Evolutionary conservation across 768 basidiomycete species (phyloP), one percentile per base, ranked within the genome.

Genomic region (Hypsizygus marmoreus): DNA sequence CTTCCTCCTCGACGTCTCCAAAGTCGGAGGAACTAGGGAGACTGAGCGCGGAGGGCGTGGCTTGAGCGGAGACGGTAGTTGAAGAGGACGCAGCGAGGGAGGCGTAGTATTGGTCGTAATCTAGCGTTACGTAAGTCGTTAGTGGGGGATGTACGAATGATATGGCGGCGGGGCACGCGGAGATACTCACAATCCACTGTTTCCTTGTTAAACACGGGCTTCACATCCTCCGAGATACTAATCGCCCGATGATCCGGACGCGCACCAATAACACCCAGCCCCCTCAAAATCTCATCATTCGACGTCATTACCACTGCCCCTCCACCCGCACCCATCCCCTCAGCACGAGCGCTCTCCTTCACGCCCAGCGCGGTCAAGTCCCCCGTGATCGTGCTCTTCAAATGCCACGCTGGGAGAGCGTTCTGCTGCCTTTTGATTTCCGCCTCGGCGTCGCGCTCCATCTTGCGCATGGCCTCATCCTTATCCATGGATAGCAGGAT

Each of bases 371-470:
- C 87, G 1, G 95, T 97, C 49, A 93, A 71, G 54, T 95, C 88
- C 7, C 94, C 93, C 3, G 92, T 86, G 50, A 99, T 92, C 2
- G 97, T 99, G 61, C 92, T 95, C 67, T 91, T 89, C 55, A 94
- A 77, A 71, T 97, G 91, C 97, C 97, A 99, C 10, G 88, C 75
- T 1, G 97, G 97, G 34, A 99, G 72, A 0, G 84, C 81, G 61
- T 98, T 97, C 70, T 98, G 94, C 61, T 86, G 81, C 47, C 91
- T 70, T 67, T 94, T 94, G 43, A 85, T 80, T 46, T 88, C 88
- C 1, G 88, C 88, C 64, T 94, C 83, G 16, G 80, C 82, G 55
- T 90, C 89, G 43, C 88, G 75, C 62, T 91, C 88, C 58, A 75
- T 69, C 48, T 80, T 79, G 51, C 81, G 76, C 13, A 82, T 85